A percentile compares a stretch with the other conserved stretches of the same genome.
Conservation (phyloP, 768 basidiomycete species). For the Stropharia rugosoannulata region DNA sequence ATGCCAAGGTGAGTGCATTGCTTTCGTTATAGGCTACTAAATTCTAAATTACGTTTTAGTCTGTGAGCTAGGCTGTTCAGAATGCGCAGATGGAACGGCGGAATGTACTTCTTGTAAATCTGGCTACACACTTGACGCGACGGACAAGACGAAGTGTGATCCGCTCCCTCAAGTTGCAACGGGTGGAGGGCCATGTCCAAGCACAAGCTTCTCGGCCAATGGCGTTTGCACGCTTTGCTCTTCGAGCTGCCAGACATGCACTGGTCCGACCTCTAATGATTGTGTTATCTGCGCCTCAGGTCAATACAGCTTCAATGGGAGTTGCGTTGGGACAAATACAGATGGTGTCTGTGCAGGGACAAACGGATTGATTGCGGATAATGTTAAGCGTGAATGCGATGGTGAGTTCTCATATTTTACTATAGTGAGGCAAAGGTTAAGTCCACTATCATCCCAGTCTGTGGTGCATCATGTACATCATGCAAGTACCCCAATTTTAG, state of each 20-base stretch:
- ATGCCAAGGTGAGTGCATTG: constrained; percentile 57
- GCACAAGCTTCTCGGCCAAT: constrained; percentile 59
- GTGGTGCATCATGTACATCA: constrained; percentile 78
- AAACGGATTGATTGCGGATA: constrained; percentile 69
- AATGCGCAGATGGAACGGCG: constrained; percentile 68
- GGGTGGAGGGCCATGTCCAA: constrained; percentile 57
- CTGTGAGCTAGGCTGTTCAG: constrained; percentile 70
- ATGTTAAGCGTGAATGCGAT: constrained; percentile 81
- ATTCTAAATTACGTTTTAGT: constrained; percentile 35
- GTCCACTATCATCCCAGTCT: constrained; percentile 44
- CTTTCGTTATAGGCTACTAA: background rate
- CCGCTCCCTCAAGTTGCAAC: constrained; percentile 48
- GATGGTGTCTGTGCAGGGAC: constrained; percentile 76
- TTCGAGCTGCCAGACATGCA: constrained; percentile 69
- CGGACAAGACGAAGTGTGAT: constrained; percentile 67
- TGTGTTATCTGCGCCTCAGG: constrained; percentile 70
- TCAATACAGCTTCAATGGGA: constrained; percentile 62
- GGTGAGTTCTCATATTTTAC: constrained; percentile 45
- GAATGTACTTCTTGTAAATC: constrained; percentile 69
- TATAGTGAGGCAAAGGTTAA: background rate
- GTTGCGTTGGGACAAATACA: constrained; percentile 63
- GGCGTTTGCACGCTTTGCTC: constrained; percentile 59
- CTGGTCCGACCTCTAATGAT: constrained; percentile 61
- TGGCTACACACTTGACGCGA: constrained; percentile 67
- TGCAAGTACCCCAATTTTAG: constrained; percentile 77